These are phyloP conservation scores for Suillus occidentalis DNA, from an alignment of 768 basidiomycete species.

Conservation along the genomic window DNA sequence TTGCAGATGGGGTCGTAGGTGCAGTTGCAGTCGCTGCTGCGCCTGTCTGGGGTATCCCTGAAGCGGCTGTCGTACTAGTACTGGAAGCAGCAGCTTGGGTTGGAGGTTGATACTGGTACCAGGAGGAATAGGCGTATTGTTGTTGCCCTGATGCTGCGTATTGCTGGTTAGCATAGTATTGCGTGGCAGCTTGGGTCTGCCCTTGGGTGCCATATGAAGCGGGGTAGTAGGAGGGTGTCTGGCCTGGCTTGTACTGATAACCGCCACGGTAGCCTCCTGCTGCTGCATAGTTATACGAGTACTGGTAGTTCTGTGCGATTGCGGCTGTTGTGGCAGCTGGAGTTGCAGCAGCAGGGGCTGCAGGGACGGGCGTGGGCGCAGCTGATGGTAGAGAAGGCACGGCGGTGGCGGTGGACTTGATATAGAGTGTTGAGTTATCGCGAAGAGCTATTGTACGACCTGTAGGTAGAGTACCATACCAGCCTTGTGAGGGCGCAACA, in stretches of 20 bases:
- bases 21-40: slow-evolving; percentile 24
- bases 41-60: slow-evolving; percentile 45
- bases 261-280: slow-evolving; percentile 30
- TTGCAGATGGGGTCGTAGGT: slow-evolving; percentile 25
- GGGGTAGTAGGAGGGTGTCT: slow-evolving; percentile 34
- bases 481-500: slow-evolving; percentile 57
- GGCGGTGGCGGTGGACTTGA: slow-evolving; percentile 45
- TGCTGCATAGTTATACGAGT: slow-evolving; percentile 38
- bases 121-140: slow-evolving; percentile 41
- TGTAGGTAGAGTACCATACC: slow-evolving; percentile 72
- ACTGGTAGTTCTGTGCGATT: slow-evolving; percentile 30
- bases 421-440: slow-evolving; percentile 73
- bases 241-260: slow-evolving; percentile 40
- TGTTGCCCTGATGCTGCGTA: slow-evolving; percentile 38
- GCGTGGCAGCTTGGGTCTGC: slow-evolving; percentile 29
- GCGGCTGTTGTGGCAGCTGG: slow-evolving; percentile 25
- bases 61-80: slow-evolving; percentile 34
- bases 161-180: slow-evolving; percentile 39
- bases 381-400: slow-evolving; percentile 35
- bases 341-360: slow-evolving; percentile 24
- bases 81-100: slow-evolving; percentile 18
- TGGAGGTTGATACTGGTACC: slow-evolving; percentile 45
- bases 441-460: slow-evolving; percentile 59
- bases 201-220: slow-evolving; percentile 26
- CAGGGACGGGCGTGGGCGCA: slow-evolving; percentile 34